phyloP scores from a whole-genome alignment of 495 filamentous ascomycete species.

The Neurospora hispaniola region DNA sequence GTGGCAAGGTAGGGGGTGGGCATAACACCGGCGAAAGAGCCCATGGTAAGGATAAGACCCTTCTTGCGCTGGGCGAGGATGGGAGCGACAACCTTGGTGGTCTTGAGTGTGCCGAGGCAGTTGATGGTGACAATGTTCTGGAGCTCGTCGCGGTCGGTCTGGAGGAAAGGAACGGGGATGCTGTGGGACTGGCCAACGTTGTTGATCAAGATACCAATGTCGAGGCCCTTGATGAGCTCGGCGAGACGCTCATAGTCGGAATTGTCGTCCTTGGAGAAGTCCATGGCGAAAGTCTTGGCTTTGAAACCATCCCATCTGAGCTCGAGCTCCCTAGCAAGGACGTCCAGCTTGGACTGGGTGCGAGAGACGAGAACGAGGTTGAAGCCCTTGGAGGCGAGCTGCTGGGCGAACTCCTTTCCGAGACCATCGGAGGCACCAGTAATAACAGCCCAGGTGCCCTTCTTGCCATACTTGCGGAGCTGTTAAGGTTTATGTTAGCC shows the following conservation, averaged over 20 bases:
- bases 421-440: constrained; percentile 96
- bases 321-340: constrained; percentile 65
- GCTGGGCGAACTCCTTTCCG: constrained; percentile 89
- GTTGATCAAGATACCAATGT: constrained; percentile 86
- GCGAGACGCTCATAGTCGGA: constrained; percentile 66
- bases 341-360: constrained; percentile 76
- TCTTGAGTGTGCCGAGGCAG: constrained; percentile 74
- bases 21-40: constrained; percentile 81
- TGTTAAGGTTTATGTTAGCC: constrained; percentile 22
- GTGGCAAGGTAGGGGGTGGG: constrained; percentile 91
- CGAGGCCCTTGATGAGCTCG: constrained; percentile 54
- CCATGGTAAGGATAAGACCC: constrained; percentile 94
- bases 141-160: constrained; percentile 70
- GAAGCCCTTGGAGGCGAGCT: constrained; percentile 85
- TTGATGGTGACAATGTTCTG: constrained; percentile 89
- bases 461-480: constrained; percentile 84
- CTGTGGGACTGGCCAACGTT: constrained; percentile 92
- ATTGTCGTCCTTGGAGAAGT: constrained; percentile 70
- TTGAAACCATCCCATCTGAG: constrained; percentile 45
- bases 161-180: constrained; percentile 80
- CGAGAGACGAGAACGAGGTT: constrained; percentile 91
- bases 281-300: constrained; percentile 75
- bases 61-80: constrained; percentile 72
- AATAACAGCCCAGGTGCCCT: constrained; percentile 87
- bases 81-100: constrained; percentile 75